These are phyloP conservation scores for Alternaria postmessia DNA, from an alignment of 2,329 filamentous ascomycete genomes.

Conservation along the genomic window DNA sequence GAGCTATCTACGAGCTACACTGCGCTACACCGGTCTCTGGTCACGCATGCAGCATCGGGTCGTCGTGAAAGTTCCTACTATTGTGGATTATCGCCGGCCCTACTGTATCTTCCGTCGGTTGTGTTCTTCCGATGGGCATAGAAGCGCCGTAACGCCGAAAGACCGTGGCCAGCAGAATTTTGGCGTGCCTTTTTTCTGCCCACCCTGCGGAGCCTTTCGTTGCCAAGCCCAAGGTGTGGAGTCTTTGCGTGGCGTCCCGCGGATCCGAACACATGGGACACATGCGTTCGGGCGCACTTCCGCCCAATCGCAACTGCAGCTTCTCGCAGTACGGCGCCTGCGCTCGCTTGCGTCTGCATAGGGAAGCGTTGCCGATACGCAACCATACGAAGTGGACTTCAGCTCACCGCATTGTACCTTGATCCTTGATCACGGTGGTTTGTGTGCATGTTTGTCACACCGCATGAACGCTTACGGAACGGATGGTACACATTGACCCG, in stretches of 20 bases:
- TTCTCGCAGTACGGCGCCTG: background rate
- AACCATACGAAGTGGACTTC: slow-evolving; percentile 6
- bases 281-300: slow-evolving; percentile 15
- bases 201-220: slow-evolving; percentile 1
- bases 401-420: slow-evolving; percentile 16
- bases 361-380: slow-evolving; percentile 11
- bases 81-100: slow-evolving; percentile 9
- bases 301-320: slow-evolving; percentile 11
- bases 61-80: slow-evolving; percentile 5
- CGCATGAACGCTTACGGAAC: slow-evolving; percentile 14
- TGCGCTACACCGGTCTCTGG: slow-evolving; percentile 3
- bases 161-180: slow-evolving; percentile 15
- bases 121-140: background rate
- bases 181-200: slow-evolving; percentile 12
- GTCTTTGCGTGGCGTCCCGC: slow-evolving; percentile 19
- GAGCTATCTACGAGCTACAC: slow-evolving; percentile 4
- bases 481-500: background rate
- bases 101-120: slow-evolving; percentile 1
- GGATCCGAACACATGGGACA: slow-evolving; percentile 20
- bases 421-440: slow-evolving; percentile 7
- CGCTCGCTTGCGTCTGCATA: slow-evolving; percentile 6
- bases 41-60: slow-evolving; percentile 4
- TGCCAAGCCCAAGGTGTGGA: slow-evolving; percentile 12
- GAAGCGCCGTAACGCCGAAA: slow-evolving; percentile 13
- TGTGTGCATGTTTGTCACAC: slow-evolving; percentile 18